Conservation (phyloP, 2,329 filamentous ascomycete genomes). For the Talaromyces sp. region DNA sequence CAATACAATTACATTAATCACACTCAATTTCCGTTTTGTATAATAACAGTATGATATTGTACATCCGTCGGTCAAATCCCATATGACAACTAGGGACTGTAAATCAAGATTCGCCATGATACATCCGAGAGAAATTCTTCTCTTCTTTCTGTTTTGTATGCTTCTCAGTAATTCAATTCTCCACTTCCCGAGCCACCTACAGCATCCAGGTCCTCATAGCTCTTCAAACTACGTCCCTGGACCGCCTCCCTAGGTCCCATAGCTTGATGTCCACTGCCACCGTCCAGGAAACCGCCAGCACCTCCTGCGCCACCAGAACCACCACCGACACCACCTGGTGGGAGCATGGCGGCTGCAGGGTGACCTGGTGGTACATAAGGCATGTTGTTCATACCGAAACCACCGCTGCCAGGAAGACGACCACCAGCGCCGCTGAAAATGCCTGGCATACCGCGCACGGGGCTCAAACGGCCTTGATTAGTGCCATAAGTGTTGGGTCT, state of each 20-base stretch:
- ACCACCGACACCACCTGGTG: not conserved
- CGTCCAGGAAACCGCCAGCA: constrained; percentile 43
- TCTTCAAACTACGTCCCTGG: constrained; percentile 88
- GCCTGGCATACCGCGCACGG: constrained; percentile 35
- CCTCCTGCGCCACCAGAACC: constrained; percentile 13
- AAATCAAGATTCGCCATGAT: not conserved
- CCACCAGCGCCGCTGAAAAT: constrained; percentile 34
- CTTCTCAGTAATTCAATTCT: constrained; percentile 77
- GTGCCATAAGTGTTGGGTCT: constrained; percentile 49
- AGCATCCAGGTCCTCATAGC: constrained; percentile 95
- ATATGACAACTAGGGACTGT: not conserved
- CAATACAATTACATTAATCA: not conserved
- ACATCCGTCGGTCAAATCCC: not conserved
- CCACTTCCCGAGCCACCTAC: constrained; percentile 69
- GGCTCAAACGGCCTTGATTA: constrained; percentile 49
- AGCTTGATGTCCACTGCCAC: constrained; percentile 63
- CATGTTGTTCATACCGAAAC: constrained; percentile 12
- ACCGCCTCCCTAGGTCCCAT: constrained; percentile 88
- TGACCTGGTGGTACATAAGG: constrained; percentile 40
- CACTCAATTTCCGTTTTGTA: not conserved
- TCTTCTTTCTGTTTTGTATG: not conserved
- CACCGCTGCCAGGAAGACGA: constrained; percentile 31
- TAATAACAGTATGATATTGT: not conserved
- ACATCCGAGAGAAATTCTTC: not conserved
- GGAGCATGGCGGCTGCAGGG: constrained; percentile 30